phyloP scores from a whole-genome alignment of 768 basidiomycete genomes.

The Rhodotorula toruloides region DNA sequence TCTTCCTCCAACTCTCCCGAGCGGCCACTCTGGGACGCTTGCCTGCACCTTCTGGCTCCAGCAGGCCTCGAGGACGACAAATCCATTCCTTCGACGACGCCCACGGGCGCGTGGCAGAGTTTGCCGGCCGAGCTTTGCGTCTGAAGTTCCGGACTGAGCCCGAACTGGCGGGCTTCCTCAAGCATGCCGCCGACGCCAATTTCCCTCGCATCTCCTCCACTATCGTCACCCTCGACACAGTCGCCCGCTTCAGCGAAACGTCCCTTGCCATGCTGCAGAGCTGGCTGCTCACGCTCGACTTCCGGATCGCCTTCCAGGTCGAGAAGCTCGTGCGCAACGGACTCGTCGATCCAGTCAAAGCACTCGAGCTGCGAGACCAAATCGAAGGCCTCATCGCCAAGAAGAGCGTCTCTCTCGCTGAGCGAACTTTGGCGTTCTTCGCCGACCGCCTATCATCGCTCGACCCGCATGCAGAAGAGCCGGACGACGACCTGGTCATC shows the following conservation, averaged over 20 bases:
- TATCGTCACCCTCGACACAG: not conserved
- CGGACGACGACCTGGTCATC: not conserved
- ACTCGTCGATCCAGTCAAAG: constrained; percentile 9
- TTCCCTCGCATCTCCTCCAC: constrained; percentile 4
- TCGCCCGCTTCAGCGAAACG: not conserved
- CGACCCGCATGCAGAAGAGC: not conserved
- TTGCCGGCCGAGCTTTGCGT: not conserved
- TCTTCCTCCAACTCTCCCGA: constrained; percentile 7
- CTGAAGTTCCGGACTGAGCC: not conserved
- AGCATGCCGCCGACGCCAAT: not conserved
- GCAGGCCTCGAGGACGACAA: not conserved
- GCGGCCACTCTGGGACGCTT: not conserved
- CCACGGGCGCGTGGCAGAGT: not conserved
- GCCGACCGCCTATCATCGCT: not conserved
- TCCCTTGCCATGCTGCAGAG: not conserved
- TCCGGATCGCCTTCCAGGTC: constrained; percentile 22
- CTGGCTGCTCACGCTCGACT: constrained; percentile 2
- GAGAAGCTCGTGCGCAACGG: constrained; percentile 18
- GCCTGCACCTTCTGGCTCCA: not conserved
- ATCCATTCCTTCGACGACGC: not conserved
- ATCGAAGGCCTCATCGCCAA: not conserved
- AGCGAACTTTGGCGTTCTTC: constrained; percentile 5
- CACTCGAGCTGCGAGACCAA: not conserved
- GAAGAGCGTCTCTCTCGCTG: not conserved
- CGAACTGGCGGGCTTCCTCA: not conserved